Percentiles rank a stretch among this genome's conserved stretches.
Conservation (phyloP, 2,329 filamentous ascomycete genomes). For the Colletotrichum sp. region DNA sequence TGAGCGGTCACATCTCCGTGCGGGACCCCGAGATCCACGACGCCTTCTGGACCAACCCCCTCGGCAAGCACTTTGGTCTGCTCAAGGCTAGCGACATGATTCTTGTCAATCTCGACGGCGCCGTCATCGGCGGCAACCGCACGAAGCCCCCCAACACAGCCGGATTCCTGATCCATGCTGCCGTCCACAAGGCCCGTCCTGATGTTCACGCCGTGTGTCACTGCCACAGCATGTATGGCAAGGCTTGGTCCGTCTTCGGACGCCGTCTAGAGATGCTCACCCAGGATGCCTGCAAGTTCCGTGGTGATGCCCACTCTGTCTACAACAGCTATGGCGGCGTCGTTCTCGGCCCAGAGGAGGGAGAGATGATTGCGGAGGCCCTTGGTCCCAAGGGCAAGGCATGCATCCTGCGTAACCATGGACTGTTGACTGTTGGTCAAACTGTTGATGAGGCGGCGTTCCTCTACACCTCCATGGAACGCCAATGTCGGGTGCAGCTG, state of each 20-base stretch:
- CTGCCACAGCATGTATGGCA: slow-evolving; percentile 67
- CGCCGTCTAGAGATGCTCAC: slow-evolving; percentile 71
- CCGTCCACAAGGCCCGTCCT: slow-evolving; percentile 68
- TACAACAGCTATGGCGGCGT: slow-evolving; percentile 61
- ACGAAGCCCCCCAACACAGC: slow-evolving; percentile 68
- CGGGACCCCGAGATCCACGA: slow-evolving; percentile 65
- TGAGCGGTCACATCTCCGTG: slow-evolving; percentile 70
- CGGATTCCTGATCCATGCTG: slow-evolving; percentile 73
- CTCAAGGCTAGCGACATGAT: slow-evolving; percentile 73
- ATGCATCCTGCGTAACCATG: slow-evolving; percentile 73
- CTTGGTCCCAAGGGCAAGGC: slow-evolving; percentile 64
- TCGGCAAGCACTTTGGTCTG: slow-evolving; percentile 70
- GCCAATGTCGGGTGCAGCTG: slow-evolving; percentile 70
- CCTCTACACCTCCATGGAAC: slow-evolving; percentile 70
- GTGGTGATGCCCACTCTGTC: slow-evolving; percentile 65
- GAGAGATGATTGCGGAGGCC: slow-evolving; percentile 64
- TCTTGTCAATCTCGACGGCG: slow-evolving; percentile 63
- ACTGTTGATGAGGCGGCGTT: slow-evolving; percentile 79
- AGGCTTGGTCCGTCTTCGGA: slow-evolving; percentile 71
- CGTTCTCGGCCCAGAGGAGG: slow-evolving; percentile 66
- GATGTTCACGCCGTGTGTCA: slow-evolving; percentile 73
- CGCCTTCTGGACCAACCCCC: slow-evolving; percentile 72
- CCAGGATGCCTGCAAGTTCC: slow-evolving; percentile 68
- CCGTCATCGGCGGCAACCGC: slow-evolving; percentile 68
- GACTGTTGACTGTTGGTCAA: slow-evolving; percentile 69